Evolutionary conservation across 441 rosid genomes (phyloP), one percentile per base, ranked within the genome.

Genomic region (Kokia cookei): DNA sequence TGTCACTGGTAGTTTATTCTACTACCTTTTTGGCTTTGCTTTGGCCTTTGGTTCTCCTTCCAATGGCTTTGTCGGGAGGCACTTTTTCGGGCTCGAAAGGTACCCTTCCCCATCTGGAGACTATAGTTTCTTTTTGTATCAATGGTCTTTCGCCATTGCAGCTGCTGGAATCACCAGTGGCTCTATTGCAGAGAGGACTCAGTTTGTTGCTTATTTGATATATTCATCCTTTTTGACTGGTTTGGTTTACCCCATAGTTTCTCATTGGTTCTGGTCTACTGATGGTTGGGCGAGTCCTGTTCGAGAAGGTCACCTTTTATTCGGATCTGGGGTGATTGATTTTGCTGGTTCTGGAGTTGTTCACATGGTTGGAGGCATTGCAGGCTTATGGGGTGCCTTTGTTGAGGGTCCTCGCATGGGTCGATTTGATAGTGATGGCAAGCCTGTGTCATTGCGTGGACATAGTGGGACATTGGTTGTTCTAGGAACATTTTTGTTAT

Each of bases 281-380:
- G 84, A 86, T 48, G 86, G 89, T 0, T 86, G 87, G 86, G 89
- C 82, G 3, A 84, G 86, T 63, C 82, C 89, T 13, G 65, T 65
- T 27, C 73, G 83, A 51, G 7, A 76, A 5, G 78, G 78, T 2
- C 13, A 60, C 57, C 75, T 82, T 14, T 58, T 84, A 54, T 86
- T 86, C 17, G 86, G 81, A 3, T 5, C 80, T 0, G 87, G 87
- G 5, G 89, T 84, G n/a, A 79, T 82, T 5, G 89, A 86, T 71
- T 86, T 86, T 66, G 87, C 89, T 0, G 89, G 89, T 7, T 86
- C 89, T 14, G 89, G 86, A 32, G 87, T 86, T 4, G 89, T 86
- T 72, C 87, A 86, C 76, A 74, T 86, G 85, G 89, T 86, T 13
- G 89, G 89, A 1, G 89, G 68, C 22, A 74, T 84, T 67, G 86